Base-by-base conservation (phyloP, 306 rosid genomes). In the Pueraria montana region DNA sequence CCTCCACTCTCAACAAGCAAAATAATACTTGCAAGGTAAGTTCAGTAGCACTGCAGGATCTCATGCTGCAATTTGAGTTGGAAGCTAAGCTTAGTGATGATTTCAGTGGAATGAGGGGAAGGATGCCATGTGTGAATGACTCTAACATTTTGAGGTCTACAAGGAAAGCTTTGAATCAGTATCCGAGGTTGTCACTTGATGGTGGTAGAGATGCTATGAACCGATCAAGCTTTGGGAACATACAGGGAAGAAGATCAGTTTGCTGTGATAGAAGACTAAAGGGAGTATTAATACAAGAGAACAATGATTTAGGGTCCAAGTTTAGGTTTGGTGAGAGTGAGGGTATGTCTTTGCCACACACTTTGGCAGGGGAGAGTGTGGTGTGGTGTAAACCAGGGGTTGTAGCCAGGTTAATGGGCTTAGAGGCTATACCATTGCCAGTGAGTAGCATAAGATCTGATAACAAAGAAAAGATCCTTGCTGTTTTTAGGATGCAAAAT, bases 371-470 rank as follows among this genome's bases (percentile, higher is more conserved):
- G 40, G 93, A 90, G 84, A 85, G 90, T 6, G 93, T 94, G 40
- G 87, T 81, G 71, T 91, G 97, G 97, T 86, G 96, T 81, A 86
- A 88, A 70, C 97, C 96, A 20, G 97, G 93, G 24, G 89, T 92
- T 61, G 93, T 94, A 40, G 98, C 91, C 20, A 90, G 89, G 86
- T 83, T 94, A 70, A 92, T 94, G 98, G 97, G 98, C 55, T 76
- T 94, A 77, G 97, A 94, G 21, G 93, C 91, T 42, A 72, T 94
- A 74, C 97, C 98, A n/a, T 73, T 84, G 42, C 90, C 91, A 1
- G 34, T 90, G 6, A 65, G 48, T 32, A 52, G 74, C 49, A 71
- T 23, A 53, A 80, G 48, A 78, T 36, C 38, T 34, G 38, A 17
- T 11, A 77, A 6, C 34, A 82, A 71, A 68, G 84, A 83, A 46